Evolutionary conservation across 2,329 filamentous ascomycete species (phyloP).

Genomic region (Purpureocillium lavendulum): DNA sequence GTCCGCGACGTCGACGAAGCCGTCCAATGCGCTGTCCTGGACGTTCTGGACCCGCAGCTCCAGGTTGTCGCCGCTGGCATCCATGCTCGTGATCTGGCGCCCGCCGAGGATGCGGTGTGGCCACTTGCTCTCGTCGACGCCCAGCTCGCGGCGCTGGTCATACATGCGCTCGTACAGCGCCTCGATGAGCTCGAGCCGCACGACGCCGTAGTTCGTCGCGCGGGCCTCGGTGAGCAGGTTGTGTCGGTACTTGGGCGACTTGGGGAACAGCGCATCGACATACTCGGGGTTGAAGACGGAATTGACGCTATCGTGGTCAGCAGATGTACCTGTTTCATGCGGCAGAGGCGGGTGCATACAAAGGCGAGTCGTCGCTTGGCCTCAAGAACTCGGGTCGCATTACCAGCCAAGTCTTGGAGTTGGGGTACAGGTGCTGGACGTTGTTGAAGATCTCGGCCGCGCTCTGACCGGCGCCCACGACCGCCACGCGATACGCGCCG

Average conservation of each 20-base stretch:
- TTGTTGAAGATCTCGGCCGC: conserved; percentile 95
- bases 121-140: conserved; percentile 64
- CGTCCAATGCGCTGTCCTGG: conserved; percentile 25
- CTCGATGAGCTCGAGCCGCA: conserved; percentile 84
- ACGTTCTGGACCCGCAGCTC: conserved; percentile 49
- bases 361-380: conserved; percentile 92
- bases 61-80: conserved; percentile 41
- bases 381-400: conserved; percentile 78
- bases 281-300: conserved; percentile 90
- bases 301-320: conserved; percentile 59
- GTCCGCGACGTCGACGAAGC: conserved; percentile 24
- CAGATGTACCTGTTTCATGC: not conserved
- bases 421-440: conserved; percentile 73
- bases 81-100: conserved; percentile 57
- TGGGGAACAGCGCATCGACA: conserved; percentile 67
- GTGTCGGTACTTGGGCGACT: conserved; percentile 53
- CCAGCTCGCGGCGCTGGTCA: conserved; percentile 66
- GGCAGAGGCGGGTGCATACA: conserved; percentile 50
- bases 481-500: conserved; percentile 64
- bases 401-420: conserved; percentile 66
- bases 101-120: conserved; percentile 71
- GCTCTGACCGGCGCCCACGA: conserved; percentile 85
- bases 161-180: conserved; percentile 83
- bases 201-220: conserved; percentile 90
- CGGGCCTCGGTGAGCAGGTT: conserved; percentile 59